Base-by-base conservation (phyloP, 306 rosid genomes). In the Begonia fuchsioides region DNA sequence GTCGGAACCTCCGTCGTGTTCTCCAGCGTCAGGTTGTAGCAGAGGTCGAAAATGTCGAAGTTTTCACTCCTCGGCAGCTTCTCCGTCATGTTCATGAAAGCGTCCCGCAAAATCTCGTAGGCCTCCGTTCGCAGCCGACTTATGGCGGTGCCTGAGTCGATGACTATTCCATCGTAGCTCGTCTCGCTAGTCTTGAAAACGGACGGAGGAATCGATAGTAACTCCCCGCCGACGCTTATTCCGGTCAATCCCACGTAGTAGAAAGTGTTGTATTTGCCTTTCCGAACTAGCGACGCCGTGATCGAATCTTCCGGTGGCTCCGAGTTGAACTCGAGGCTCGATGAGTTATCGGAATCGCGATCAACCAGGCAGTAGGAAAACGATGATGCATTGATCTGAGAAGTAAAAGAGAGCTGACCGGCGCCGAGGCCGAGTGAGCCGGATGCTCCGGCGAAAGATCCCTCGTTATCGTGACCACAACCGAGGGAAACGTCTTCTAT, bases 371-470 rank as follows among this genome's bases (percentile, higher is more conserved):
- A 92, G 47, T 92, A 92, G 0, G 98, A 92, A 44, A 92, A 75
- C 54, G 94, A 69, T 44, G 81, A 0, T 11, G 96, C 87, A 53
- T 73, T 92, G 65, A 79, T 66, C 56, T 85, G 96, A 0, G 82
- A 69, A 0, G 75, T 60, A 5, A 92, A 63, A 0, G 98, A 92
- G 0, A 75, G 44, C 0, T 72, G 3, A 2, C 98, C 96, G 0
- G 93, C 94, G 2, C 98, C 98, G n/a, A 92, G 93, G 0, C 98
- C 98, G 11, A 92, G 59, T 1, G 86, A 46, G 0, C 98, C 98
- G 6, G 98, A 95, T 0, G 98, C 61, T 0, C 62, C 96, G 0
- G 77, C 74, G 57, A 92, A 92, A 5, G 86, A n/a, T 0, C 98
- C 98, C 26, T 85, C 93, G 53, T 92, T 85, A 9, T 77, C 81